These are phyloP conservation scores for Vaccinium corymbosum DNA, from an alignment of 148 eudicot species.

Conservation along the genomic window DNA sequence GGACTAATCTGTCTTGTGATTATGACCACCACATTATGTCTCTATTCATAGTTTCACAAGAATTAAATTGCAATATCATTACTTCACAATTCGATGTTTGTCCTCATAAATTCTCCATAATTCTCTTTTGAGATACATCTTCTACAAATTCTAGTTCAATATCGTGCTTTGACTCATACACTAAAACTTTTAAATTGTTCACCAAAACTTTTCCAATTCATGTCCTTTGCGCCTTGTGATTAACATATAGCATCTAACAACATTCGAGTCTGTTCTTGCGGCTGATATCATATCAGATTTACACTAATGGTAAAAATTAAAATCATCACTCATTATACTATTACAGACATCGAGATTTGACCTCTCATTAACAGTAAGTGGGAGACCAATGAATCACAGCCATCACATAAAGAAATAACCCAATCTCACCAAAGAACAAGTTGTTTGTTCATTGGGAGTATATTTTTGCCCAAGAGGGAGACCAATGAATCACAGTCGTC, in stretches of 20 bases:
- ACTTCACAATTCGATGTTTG: background rate
- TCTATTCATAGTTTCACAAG: background rate
- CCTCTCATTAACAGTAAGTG: background rate
- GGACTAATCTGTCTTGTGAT: background rate
- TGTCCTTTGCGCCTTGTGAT: background rate
- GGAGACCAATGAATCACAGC: background rate
- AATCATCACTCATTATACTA: background rate
- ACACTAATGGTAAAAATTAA: background rate
- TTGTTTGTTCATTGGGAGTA: background rate
- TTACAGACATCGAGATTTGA: background rate
- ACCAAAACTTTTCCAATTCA: background rate
- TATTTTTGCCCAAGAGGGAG: background rate
- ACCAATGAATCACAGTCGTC: background rate
- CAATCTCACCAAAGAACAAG: background rate
- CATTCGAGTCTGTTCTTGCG: background rate
- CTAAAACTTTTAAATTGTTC: background rate
- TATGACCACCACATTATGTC: background rate
- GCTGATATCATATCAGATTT: background rate
- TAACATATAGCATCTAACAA: background rate
- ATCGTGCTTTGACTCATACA: background rate
- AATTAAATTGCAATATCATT: too few species aligned
- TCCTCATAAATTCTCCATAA: background rate
- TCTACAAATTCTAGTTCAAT: background rate
- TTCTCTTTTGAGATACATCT: background rate
- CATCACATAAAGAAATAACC: background rate